Evolutionary conservation across 1,139 yeast genomes (phyloP), one percentile per base, ranked within the genome.

Genomic region (Kodamaea sp.): DNA sequence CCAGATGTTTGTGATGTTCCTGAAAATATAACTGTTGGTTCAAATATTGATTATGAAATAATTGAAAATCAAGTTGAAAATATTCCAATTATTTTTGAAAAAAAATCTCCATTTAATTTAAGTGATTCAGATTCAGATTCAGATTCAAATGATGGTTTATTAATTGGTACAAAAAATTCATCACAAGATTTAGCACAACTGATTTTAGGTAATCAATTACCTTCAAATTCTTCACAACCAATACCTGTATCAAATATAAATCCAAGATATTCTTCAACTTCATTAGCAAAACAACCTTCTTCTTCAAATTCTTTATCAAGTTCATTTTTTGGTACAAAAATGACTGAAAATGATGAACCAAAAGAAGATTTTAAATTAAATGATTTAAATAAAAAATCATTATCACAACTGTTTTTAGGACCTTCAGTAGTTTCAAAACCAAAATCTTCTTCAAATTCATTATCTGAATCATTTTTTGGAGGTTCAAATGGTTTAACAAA

Each of bases 101-200:
- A 29, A 15, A 3, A 15, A 26, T 7, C 37, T 9, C n/a, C 34
- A 12, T 35, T 10, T 26, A 10, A 9, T 26, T n/a, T 26, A 26
- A 9, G 10, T 8, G 45, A 41, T 26, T 34, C 43, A 36, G 63
- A 57, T 37, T 48, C 50, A 7, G 53, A 49, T 29, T 47, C 52
- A 5, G 48, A 44, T 11, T 54, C 50, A 2, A 71, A 63, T 34
- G 67, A 56, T 24, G 75, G 73, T 3, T 58, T 71, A 36, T 66
- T 72, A 1, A 71, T 71, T 27, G 62, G 64, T 3, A 62, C 76
- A 2, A 54, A 69, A 44, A 58, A 60, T 32, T 68, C 75, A 7
- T 67, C 73, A 53, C 75, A 70, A 45, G 64, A 71, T n/a, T 58
- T 71, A 42, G 75, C 75, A 5, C 73, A 71, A 42, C 73, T 59